Evolutionary conservation across 306 rosid species (phyloP), one percentile per base, ranked within the genome.

Genomic region (Acacia acuminata): DNA sequence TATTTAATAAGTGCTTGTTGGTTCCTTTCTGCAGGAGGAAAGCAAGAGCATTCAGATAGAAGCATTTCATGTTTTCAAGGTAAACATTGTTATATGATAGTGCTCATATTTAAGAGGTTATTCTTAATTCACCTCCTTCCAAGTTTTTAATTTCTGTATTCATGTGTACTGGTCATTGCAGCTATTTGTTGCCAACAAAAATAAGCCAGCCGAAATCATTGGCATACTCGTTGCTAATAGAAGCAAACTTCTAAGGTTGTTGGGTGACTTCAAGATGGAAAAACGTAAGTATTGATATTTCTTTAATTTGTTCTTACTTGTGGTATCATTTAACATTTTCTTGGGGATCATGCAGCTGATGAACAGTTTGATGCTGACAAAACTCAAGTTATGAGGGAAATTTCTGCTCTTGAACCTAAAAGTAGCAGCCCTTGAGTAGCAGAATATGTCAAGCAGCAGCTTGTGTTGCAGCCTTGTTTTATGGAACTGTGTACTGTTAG

Each of bases 41-140:
- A 96, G 99, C 93, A 96, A 96, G 89, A 96, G 94, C 94, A 96
- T 96, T 82, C 99, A 94, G 87, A 84, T 94, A 22, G 99, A 96
- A 85, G 98, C 99, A 81, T 96, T 96, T 80, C 99, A 96, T 79
- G 97, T 96, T 77, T 96, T 94, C 84, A 96, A 96, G 99, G 99
- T 96, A 89, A 89, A 64, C 17, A 25, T 63, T 84, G 24, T 79
- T 30, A 66, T 64, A 63, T 16, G 25, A 27, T 20, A 53, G 55
- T 30, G 80, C 66, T 51, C 44, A 22, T 40, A 85, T 78, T 63
- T 51, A 77, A 66, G 70, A 76, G 17, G 22, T 78, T 63, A 36
- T n/a, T 64, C 51, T 65, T 12, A 60, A 48, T 51, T 24, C 60
- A 20, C 65, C 25, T 71, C 72, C 20, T 50, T 77, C 45, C 22